Evolutionary conservation across 768 basidiomycete species (phyloP).

Genomic region (Collybia mongolica): DNA sequence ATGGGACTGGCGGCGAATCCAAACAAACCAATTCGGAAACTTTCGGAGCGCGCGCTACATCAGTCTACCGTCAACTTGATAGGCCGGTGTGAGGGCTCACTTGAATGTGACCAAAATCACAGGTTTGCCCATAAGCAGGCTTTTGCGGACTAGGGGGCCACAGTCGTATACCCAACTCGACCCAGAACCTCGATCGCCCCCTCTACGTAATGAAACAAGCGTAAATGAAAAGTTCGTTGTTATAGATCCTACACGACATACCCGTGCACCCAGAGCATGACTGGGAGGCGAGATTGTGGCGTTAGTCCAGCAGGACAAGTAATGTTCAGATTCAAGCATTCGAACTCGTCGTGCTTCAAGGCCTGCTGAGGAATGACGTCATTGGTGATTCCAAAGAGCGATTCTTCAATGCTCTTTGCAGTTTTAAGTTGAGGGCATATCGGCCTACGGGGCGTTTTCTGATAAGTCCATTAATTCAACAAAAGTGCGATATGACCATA

Average conservation of each 20-base stretch:
- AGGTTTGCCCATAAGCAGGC: slow-evolving; percentile 60
- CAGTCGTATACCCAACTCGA: slow-evolving; percentile 79
- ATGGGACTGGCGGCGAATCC: slow-evolving; percentile 71
- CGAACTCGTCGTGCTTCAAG: slow-evolving; percentile 70
- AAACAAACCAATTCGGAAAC: slow-evolving; percentile 76
- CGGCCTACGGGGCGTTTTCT: slow-evolving; percentile 41
- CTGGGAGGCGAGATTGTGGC: slow-evolving; percentile 56
- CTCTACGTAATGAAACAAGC: slow-evolving; percentile 37
- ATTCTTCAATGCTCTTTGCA: slow-evolving; percentile 51
- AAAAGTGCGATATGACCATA: slow-evolving; percentile 28
- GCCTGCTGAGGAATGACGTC: slow-evolving; percentile 52
- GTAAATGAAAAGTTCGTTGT: slow-evolving; percentile 4
- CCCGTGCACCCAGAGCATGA: slow-evolving; percentile 91
- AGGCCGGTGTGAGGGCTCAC: slow-evolving; percentile 38
- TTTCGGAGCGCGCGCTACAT: slow-evolving; percentile 20
- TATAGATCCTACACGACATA: slow-evolving; percentile 29
- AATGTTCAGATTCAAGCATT: slow-evolving; percentile 79
- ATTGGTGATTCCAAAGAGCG: slow-evolving; percentile 57
- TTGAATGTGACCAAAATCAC: slow-evolving; percentile 75
- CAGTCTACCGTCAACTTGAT: neutral
- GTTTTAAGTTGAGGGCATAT: slow-evolving; percentile 67
- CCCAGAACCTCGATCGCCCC: slow-evolving; percentile 70
- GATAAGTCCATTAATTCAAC: neutral
- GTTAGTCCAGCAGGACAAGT: slow-evolving; percentile 65
- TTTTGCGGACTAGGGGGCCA: slow-evolving; percentile 67